Conservation (phyloP, 108 stramenopile genomes). For the Nitzschia sp. region DNA sequence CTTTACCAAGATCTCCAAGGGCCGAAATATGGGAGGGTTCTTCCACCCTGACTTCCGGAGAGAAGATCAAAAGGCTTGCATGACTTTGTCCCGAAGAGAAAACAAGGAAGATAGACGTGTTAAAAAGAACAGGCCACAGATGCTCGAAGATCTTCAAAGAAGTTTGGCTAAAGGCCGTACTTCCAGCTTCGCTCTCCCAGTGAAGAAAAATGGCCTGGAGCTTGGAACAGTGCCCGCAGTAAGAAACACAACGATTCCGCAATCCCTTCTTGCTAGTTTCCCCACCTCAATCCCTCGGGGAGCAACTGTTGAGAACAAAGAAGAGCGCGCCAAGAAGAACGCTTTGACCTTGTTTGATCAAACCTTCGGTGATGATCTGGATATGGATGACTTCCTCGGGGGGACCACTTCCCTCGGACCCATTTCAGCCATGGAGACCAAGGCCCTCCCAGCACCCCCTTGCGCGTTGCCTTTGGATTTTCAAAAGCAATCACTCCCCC, state of each 20-base stretch:
- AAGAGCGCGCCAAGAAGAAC: background rate
- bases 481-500: background rate
- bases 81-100: background rate
- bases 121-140: conserved; percentile 1
- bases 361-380: conserved; percentile 3
- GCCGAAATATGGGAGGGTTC: conserved; percentile 32
- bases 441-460: background rate
- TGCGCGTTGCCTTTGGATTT: background rate
- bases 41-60: conserved; percentile 7
- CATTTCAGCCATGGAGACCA: background rate
- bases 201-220: no score
- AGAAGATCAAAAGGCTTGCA: background rate
- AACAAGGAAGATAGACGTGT: background rate
- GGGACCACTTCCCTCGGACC: background rate
- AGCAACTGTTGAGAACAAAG: background rate
- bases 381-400: background rate
- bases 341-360: background rate
- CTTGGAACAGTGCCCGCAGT: background rate
- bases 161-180: background rate
- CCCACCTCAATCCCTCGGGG: background rate
- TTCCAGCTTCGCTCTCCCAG: background rate
- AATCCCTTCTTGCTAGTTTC: background rate
- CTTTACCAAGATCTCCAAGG: conserved; percentile 24
- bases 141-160: conserved; percentile 11
- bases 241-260: background rate